Conservation (phyloP, 148 eudicot genomes). For the Salicornia ramosissima region DNA sequence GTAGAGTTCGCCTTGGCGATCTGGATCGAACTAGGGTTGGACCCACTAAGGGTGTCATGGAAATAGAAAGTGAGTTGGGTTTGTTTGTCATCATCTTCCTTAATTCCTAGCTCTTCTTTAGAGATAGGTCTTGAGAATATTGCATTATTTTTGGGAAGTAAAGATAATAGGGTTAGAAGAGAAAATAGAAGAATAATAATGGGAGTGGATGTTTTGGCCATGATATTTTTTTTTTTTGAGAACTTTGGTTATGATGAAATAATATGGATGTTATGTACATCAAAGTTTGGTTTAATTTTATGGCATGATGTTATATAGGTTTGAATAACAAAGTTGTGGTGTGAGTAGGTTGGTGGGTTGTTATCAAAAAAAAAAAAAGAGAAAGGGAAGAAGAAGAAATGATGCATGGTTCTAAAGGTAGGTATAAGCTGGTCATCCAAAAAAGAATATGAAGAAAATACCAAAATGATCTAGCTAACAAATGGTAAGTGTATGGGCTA, state of each 20-base stretch:
- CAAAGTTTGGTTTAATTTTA: constrained; percentile 2
- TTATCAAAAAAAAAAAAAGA: constrained; percentile 13
- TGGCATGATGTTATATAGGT: constrained; percentile 6
- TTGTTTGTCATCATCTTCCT: constrained; percentile 14
- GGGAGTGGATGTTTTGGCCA: constrained; percentile 13
- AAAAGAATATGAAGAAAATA: not conserved
- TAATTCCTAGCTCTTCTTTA: constrained; percentile 21
- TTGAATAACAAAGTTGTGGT: not conserved
- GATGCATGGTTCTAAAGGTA: not conserved
- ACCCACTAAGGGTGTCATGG: constrained; percentile 29
- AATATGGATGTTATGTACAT: not conserved
- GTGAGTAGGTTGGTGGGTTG: constrained; percentile 10
- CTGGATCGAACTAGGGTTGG: constrained; percentile 19
- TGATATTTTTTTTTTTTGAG: not conserved
- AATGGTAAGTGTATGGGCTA: too few relatives aligned
- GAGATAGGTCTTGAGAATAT: constrained; percentile 11
- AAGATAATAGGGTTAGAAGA: not conserved
- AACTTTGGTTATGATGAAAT: not conserved
- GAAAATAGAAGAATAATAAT: constrained; percentile 10
- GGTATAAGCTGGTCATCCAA: not conserved
- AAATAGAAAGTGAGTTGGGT: constrained; percentile 28
- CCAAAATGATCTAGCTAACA: not conserved
- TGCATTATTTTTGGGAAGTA: constrained; percentile 15
- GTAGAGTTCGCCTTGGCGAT: constrained; percentile 28
- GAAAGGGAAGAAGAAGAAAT: not conserved